Base-by-base conservation (phyloP, 2,329 filamentous ascomycete genomes). In the Hymenoscyphus repandus region DNA sequence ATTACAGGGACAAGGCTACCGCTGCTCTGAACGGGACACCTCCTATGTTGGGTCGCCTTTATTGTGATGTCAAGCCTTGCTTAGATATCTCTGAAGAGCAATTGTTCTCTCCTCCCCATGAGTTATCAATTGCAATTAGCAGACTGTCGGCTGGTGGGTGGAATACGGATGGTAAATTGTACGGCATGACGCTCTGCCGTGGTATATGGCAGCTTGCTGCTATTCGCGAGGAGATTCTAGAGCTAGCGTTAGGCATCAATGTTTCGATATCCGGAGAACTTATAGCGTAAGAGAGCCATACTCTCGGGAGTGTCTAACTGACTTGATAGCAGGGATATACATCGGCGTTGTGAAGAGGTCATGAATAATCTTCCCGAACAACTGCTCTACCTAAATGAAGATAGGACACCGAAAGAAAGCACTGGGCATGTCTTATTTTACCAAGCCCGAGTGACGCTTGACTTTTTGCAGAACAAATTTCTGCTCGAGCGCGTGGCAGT, bases 171-270 rank as follows among this genome's bases (percentile, higher is more conserved):
- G 47, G 54, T 10, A 46, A 57, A 5, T 53, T 60, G 2, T 44
- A 58, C 36, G 31, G 51, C 10, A 45, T 53, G 5, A 60, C 58
- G 7, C 51, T 54, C 7, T 36, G 47, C 7, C 48, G 63, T 49
- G 56, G 52, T n/a, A 56, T 51, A 22, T 47, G 56, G 12, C 47
- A 54, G 10, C 41, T 62, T 6, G 47, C 46, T 20, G 40, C 49
- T 9, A 53, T 64, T 27, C 56, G 62, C 31, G 64, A 66, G 43
- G 62, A 64, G 34, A 64, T 66, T 10, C 46, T 66, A 9, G 61
- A 63, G 39, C 13, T 62, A 32, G 58, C 62, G 4, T 50, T 65
- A 10, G 61, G 61, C 3, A 55, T 61, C 2, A 60, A 63, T 51
- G 56, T 61, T 32, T 32, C 52, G 15, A 52, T 61, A n/a, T 52